These are phyloP conservation scores for Fusarium ramigenum DNA, from an alignment of 2,329 filamentous ascomycete genomes.

Conservation along the genomic window DNA sequence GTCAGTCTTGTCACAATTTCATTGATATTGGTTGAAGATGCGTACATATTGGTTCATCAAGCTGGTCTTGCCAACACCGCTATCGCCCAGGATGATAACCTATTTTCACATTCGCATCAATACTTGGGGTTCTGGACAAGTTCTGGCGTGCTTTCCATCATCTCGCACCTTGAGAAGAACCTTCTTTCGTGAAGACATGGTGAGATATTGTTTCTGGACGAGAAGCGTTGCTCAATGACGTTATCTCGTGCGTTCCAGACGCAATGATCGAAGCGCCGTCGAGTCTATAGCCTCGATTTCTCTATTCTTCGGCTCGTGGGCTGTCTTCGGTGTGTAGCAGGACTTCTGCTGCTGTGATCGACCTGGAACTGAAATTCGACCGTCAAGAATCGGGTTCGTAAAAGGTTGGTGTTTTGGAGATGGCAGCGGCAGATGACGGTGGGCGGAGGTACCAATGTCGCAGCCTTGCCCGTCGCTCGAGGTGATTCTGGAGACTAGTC, in stretches of 20 bases:
- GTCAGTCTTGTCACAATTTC: conserved; percentile 22
- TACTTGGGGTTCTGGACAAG: background rate
- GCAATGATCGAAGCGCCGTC: conserved; percentile 31
- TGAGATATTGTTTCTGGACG: conserved; percentile 43
- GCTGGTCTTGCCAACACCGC: conserved; percentile 98
- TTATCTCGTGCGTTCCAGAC: conserved; percentile 41
- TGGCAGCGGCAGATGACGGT: conserved; percentile 35
- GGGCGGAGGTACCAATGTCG: conserved; percentile 40
- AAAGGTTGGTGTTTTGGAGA: conserved; percentile 39
- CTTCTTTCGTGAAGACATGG: conserved; percentile 87
- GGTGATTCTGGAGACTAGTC: conserved; percentile 37
- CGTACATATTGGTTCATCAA: conserved; percentile 99
- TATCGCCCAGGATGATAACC: conserved; percentile 99
- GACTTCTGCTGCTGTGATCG: background rate
- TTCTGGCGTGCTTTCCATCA: background rate
- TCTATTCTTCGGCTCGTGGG: background rate
- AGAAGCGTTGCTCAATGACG: conserved; percentile 43
- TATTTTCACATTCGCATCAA: conserved; percentile 51
- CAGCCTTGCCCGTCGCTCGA: conserved; percentile 43
- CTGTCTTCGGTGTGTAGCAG: background rate
- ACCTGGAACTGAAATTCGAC: conserved; percentile 6
- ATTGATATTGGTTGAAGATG: conserved; percentile 15
- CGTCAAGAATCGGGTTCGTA: conserved; percentile 1
- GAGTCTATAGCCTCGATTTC: conserved; percentile 6
- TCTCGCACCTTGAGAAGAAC: conserved; percentile 81